Evolutionary conservation across 192 early-diverging fungal species (phyloP), one percentile per base, ranked within the genome.

Genomic region (Spizellomyces punctatus): DNA sequence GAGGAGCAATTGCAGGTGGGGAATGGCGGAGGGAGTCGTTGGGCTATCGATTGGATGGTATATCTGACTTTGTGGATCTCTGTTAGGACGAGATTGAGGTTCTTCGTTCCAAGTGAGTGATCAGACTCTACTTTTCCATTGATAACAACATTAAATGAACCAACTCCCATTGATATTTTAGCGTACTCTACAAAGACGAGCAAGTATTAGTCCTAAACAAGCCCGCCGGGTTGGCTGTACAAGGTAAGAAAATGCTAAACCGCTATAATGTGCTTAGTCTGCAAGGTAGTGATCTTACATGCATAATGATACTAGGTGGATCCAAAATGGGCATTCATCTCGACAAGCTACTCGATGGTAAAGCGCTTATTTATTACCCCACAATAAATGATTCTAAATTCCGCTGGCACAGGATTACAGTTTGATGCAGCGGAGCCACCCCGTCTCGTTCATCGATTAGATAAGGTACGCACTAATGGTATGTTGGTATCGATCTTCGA

Each of bases 181-280:
- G 72, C 63, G 66, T 85, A 5, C 61, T 85, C 8, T 85, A 79
- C 77, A 73, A 76, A 46, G 84, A 85, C 58, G 61, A 77, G 16
- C 66, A 79, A 45, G 69, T 85, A 52, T 43, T 85, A 10, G 61
- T 81, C 10, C 72, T 85, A 16, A 82, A 85, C 74, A 85, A 85
- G 63, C 73, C 73, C 10, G 22, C n/a, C 8, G 73, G 50, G 19
- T 55, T 85, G 10, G 47, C 84, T 7, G 81, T 82, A 7, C 84
- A 85, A 57, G 27, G 27, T 36, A 36, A 36, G 27, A 36, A 36
- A 36, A 36, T 36, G 27, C 27, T 36, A 36, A 36, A 36, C 27
- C 0, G 27, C 27, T 36, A 36, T 36, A 36, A 36, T 36, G 27
- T 36, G 27, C 27, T 0, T 36, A 36, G 27, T 36, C 27, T 3